Percentiles rank a stretch among this genome's conserved stretches.
These are phyloP conservation scores for Mycena citricolor DNA, from an alignment of 1,284 basidiomycete genomes.

Conservation along the genomic window DNA sequence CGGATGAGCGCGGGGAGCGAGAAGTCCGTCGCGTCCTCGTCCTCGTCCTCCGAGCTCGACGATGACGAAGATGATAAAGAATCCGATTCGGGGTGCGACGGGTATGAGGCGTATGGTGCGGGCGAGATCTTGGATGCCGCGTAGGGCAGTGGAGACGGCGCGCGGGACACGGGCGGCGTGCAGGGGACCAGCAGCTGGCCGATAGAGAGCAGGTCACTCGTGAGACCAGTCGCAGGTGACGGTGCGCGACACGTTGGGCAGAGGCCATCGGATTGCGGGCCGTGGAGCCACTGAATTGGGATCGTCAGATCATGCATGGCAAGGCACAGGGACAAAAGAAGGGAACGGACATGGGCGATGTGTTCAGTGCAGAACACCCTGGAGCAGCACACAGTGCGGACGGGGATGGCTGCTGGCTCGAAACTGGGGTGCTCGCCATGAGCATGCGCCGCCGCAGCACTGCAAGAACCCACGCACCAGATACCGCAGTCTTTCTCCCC, in stretches of 20 bases:
- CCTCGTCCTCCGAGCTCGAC: not conserved
- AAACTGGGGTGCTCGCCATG: constrained; percentile 28
- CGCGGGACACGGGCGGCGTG: constrained; percentile 10
- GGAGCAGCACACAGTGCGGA: constrained; percentile 36
- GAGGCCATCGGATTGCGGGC: constrained; percentile 33
- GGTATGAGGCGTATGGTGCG: constrained; percentile 3
- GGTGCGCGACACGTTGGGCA: constrained; percentile 36
- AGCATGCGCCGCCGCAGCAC: not conserved
- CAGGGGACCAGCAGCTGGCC: constrained; percentile 25
- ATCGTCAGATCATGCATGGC: not conserved
- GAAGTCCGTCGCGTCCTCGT: not conserved
- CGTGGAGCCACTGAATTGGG: constrained; percentile 35
- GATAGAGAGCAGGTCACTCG: constrained; percentile 31
- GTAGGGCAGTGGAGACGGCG: not conserved
- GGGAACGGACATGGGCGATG: constrained; percentile 33
- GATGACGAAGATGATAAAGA: not conserved
- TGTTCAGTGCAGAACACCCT: constrained; percentile 38
- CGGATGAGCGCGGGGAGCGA: not conserved
- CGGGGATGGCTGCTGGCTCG: constrained; percentile 35
- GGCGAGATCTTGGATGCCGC: too few relatives aligned
- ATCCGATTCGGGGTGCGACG: not conserved
- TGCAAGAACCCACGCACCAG: constrained; percentile 28
- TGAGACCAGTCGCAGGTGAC: constrained; percentile 28
- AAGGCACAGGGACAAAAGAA: not conserved
- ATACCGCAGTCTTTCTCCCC: constrained; percentile 38